These are phyloP conservation scores for Sparassis latifolia DNA, from an alignment of 1,284 basidiomycete genomes.

Conservation along the genomic window DNA sequence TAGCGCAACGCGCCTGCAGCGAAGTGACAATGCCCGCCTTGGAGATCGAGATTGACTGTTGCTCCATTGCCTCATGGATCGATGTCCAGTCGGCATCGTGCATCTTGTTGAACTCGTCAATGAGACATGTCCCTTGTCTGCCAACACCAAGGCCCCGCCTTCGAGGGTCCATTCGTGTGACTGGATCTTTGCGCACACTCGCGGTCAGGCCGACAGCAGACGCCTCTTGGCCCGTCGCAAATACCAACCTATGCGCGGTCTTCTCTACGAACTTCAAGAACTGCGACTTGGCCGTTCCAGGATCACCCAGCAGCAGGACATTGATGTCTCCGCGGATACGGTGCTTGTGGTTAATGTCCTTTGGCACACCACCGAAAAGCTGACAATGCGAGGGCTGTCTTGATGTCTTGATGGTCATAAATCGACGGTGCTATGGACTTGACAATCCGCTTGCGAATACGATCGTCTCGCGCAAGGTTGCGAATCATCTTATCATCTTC, in stretches of 20 bases:
- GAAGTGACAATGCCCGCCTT: conserved; percentile 98
- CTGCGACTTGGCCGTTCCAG: conserved; percentile 98
- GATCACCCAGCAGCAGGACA: conserved; percentile 91
- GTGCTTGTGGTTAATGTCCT: conserved; percentile 96
- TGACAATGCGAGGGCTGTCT: conserved; percentile 95
- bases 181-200: conserved; percentile 94
- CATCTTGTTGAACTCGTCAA: conserved; percentile 99
- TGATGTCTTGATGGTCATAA: conserved; percentile 98
- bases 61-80: conserved; percentile 99
- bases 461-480: conserved; percentile 80
- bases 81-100: conserved; percentile 96
- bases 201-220: conserved; percentile 98
- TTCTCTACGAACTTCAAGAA: conserved; percentile 99
- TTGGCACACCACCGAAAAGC: conserved; percentile 89
- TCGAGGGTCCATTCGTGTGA: conserved; percentile 97
- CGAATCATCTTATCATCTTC: conserved; percentile 95
- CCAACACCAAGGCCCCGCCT: conserved; percentile 98
- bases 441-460: conserved; percentile 94
- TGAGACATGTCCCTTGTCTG: conserved; percentile 97
- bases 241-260: conserved; percentile 96
- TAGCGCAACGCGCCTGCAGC: conserved; percentile 94
- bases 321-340: conserved; percentile 98
- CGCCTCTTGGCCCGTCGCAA: conserved; percentile 97
- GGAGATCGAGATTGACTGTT: conserved; percentile 98
- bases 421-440: conserved; percentile 99